Percentiles rank a stretch among this genome's conserved stretches.
These are phyloP conservation scores for Sporobolus alterniflorus DNA, from an alignment of 202 grass and related monocot species.

Conservation along the genomic window DNA sequence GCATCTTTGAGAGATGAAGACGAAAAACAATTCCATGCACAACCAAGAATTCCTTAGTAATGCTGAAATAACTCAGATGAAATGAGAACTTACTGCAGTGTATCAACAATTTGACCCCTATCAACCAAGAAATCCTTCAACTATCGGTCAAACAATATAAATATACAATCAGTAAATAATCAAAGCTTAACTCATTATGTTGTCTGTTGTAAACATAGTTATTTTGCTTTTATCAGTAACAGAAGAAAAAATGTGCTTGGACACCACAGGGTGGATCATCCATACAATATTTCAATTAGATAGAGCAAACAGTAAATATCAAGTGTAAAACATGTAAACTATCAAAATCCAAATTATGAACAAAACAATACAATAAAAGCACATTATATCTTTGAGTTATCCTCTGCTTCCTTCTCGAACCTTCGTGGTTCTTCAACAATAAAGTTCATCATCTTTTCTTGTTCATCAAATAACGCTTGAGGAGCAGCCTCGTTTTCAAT, in stretches of 20 bases:
- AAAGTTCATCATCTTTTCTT: slow-evolving; percentile 71
- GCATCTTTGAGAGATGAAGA: no score
- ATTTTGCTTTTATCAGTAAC: background rate
- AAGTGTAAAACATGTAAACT: background rate
- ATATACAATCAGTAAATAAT: slow-evolving; percentile 34
- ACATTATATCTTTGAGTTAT: slow-evolving; percentile 70
- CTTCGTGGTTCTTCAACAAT: slow-evolving; percentile 83
- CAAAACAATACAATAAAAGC: slow-evolving; percentile 2
- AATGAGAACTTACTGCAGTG: slow-evolving; percentile 78
- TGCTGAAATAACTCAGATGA: no score
- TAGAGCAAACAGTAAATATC: background rate
- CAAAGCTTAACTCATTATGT: background rate
- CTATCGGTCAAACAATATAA: slow-evolving; percentile 42
- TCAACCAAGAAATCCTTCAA: slow-evolving; percentile 90
- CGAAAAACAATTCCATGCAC: no score
- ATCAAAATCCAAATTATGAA: slow-evolving; percentile 7
- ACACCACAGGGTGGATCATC: background rate
- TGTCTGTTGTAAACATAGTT: slow-evolving; percentile 10
- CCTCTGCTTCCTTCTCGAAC: slow-evolving; percentile 73
- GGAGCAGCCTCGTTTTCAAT: slow-evolving; percentile 68
- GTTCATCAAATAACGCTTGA: slow-evolving; percentile 57
- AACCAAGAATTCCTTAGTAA: no score
- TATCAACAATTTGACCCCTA: slow-evolving; percentile 71
- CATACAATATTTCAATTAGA: background rate
- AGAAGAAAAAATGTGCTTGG: background rate